Conservation (phyloP, 306 rosid species). For the Medicago arabica region DNA sequence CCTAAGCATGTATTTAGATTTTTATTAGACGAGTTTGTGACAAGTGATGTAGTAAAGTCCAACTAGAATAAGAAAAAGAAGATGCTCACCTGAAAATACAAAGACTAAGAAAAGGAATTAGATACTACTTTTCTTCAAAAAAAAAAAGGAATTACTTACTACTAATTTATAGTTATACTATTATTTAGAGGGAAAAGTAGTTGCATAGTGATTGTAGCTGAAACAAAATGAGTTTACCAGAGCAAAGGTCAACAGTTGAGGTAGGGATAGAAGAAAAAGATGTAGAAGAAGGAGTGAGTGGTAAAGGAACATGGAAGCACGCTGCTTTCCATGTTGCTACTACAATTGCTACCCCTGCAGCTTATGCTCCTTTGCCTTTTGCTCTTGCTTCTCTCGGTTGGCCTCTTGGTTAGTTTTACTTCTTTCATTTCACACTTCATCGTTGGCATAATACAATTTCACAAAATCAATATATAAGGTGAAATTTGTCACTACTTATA, state of each 20-base stretch:
- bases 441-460: no score
- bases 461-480: no score
- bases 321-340: slow-evolving; percentile 83
- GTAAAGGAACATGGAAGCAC: slow-evolving; percentile 75
- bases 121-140: no score
- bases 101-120: no score
- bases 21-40: neutral
- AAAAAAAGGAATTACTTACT: no score
- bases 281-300: slow-evolving; percentile 23
- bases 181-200: neutral
- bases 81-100: no score
- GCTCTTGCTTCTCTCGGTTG: slow-evolving; percentile 86
- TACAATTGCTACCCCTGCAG: slow-evolving; percentile 82
- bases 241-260: slow-evolving; percentile 6
- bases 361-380: slow-evolving; percentile 81
- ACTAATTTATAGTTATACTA: neutral
- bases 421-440: neutral
- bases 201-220: slow-evolving; percentile 3
- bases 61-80: neutral
- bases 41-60: neutral
- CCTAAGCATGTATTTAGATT: neutral
- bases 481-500: no score
- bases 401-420: slow-evolving; percentile 60
- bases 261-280: neutral
- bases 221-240: slow-evolving; percentile 33